These are phyloP conservation scores for Tricholoma flavovirens DNA, from an alignment of 768 basidiomycete species.

Conservation along the genomic window DNA sequence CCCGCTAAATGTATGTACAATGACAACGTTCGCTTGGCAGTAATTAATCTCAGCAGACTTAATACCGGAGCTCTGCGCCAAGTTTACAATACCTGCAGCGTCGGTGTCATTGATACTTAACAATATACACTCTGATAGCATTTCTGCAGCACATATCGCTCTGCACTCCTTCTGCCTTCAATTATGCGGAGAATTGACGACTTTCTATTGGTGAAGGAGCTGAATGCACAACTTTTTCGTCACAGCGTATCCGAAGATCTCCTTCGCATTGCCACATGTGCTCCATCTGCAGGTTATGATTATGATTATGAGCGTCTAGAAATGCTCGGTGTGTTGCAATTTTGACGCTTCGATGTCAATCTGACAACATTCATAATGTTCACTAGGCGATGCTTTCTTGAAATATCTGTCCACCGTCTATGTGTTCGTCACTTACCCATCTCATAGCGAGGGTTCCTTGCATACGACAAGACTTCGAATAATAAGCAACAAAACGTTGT, in stretches of 20 bases:
- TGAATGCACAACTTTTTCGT: slow-evolving; percentile 65
- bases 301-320: slow-evolving; percentile 83
- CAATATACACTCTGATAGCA: slow-evolving; percentile 2
- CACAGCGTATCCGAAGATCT: slow-evolving; percentile 55
- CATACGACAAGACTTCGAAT: slow-evolving; percentile 62
- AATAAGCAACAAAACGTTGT: slow-evolving; percentile 69
- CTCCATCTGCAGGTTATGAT: slow-evolving; percentile 65
- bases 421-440: slow-evolving; percentile 65
- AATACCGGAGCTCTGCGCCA: slow-evolving; percentile 78
- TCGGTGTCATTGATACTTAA: slow-evolving; percentile 21
- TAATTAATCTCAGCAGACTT: slow-evolving; percentile 43
- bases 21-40: background rate
- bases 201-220: slow-evolving; percentile 68
- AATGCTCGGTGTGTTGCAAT: slow-evolving; percentile 55
- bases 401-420: slow-evolving; percentile 75
- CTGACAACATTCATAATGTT: slow-evolving; percentile 4
- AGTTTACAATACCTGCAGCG: slow-evolving; percentile 71
- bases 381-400: slow-evolving; percentile 72
- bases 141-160: slow-evolving; percentile 53
- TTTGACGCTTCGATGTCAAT: background rate
- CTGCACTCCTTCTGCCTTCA: slow-evolving; percentile 67
- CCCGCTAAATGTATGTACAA: slow-evolving; percentile 52
- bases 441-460: slow-evolving; percentile 58
- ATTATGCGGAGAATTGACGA: slow-evolving; percentile 69
- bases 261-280: slow-evolving; percentile 60